phyloP scores from a whole-genome alignment of 176 grass and related monocot genomes.

The Musa itinerans region DNA sequence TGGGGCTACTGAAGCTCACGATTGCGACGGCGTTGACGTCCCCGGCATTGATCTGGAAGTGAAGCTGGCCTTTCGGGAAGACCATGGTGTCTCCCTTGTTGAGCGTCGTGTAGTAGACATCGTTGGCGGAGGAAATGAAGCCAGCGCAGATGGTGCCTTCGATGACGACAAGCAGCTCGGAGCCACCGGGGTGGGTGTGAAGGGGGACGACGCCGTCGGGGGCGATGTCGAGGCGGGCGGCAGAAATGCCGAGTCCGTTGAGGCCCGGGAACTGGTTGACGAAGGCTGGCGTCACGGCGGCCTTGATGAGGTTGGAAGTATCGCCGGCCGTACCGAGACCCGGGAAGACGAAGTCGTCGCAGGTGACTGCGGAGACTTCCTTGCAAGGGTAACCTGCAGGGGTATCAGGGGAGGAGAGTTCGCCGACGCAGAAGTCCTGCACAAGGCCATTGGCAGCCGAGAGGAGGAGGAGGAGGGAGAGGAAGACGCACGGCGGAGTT shows the following conservation, averaged over 20 bases:
- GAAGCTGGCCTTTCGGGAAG: slow-evolving; percentile 13
- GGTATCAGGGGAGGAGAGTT: not conserved
- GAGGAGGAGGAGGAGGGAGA: not conserved
- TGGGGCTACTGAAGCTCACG: slow-evolving; percentile 10
- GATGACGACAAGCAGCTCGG: slow-evolving; percentile 4
- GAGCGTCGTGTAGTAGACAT: slow-evolving; percentile 10
- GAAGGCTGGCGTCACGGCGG: slow-evolving; percentile 7
- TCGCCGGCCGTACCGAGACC: slow-evolving; percentile 1
- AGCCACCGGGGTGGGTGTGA: slow-evolving; percentile 7
- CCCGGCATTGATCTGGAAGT: slow-evolving; percentile 17
- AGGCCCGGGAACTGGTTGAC: slow-evolving; percentile 1
- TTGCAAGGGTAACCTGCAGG: slow-evolving; percentile 14
- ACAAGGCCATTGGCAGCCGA: not conserved
- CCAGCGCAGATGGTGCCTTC: slow-evolving; percentile 4
- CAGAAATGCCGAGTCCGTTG: slow-evolving; percentile 13
- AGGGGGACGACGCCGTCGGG: slow-evolving; percentile 7
- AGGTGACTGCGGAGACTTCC: not conserved
- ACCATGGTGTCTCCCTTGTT: slow-evolving; percentile 7
- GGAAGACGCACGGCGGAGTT: not conserved
- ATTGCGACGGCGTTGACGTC: not conserved
- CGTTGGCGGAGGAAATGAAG: slow-evolving; percentile 13
- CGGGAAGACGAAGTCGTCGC: slow-evolving; percentile 15
- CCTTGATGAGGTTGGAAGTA: slow-evolving; percentile 17
- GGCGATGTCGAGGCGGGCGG: slow-evolving; percentile 11
- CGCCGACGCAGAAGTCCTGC: slow-evolving; percentile 5